Conservation (phyloP, 2,329 filamentous ascomycete genomes). For the Chaetomium strumarium region DNA sequence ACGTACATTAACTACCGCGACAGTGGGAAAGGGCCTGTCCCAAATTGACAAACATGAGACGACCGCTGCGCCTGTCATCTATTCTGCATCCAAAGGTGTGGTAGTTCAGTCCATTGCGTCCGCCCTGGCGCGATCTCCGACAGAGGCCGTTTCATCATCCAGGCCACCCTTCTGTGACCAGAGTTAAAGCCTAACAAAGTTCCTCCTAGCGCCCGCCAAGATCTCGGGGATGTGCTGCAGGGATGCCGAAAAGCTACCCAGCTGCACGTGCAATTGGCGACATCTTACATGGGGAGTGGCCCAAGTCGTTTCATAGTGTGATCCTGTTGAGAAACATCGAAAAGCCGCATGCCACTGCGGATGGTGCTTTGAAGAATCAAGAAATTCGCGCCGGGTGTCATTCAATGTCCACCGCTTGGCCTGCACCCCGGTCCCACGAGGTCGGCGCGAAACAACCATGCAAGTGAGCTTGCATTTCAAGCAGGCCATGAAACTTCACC, state of each 20-base stretch:
- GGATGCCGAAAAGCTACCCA: conserved; percentile 13
- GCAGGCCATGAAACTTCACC: conserved; percentile 14
- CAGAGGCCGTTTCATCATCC: conserved; percentile 26
- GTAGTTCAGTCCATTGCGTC: conserved; percentile 1
- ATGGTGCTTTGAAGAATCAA: not conserved
- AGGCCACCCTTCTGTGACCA: conserved; percentile 12
- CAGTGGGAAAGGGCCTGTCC: not conserved
- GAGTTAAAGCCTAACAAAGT: conserved; percentile 4
- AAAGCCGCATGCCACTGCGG: not conserved
- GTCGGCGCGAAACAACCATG: conserved; percentile 12
- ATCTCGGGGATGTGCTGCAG: conserved; percentile 16
- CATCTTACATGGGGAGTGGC: too few species aligned
- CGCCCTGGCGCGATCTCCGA: conserved; percentile 23
- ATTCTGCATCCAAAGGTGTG: conserved; percentile 2
- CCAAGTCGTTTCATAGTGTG: not conserved
- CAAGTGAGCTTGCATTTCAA: conserved; percentile 8
- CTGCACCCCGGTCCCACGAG: not conserved
- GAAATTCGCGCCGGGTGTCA: conserved; percentile 8
- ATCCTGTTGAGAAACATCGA: not conserved
- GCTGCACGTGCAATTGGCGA: too few species aligned
- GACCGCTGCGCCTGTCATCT: conserved; percentile 5
- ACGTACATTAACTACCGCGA: too few species aligned
- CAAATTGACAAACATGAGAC: conserved; percentile 14
- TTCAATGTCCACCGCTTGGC: not conserved
- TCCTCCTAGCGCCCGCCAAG: conserved; percentile 1